Percentiles rank a stretch among this genome's conserved stretches.
phyloP scores from a whole-genome alignment of 805 yeast genomes.

The Candida railenensis region DNA sequence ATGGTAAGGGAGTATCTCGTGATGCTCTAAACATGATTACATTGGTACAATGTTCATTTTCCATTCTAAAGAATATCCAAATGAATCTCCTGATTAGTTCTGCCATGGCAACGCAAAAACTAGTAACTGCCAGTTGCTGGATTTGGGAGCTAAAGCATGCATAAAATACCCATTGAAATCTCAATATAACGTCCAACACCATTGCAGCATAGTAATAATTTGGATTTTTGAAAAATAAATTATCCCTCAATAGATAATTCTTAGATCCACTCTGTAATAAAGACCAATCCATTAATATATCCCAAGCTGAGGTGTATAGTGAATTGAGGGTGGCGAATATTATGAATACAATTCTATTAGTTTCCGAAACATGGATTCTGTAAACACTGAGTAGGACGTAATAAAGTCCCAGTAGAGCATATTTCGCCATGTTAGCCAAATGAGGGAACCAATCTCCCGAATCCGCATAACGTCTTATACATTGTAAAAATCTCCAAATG shows the following conservation, averaged over 20 bases:
- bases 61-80: conserved; percentile 92
- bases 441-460: conserved; percentile 97
- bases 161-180: conserved; percentile 93
- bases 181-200: conserved; percentile 64
- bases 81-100: conserved; percentile 81
- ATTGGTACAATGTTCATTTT: conserved; percentile 93
- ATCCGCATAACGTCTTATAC: conserved; percentile 86
- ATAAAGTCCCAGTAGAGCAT: conserved; percentile 62
- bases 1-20: conserved; percentile 84
- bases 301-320: conserved; percentile 74
- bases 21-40: conserved; percentile 84
- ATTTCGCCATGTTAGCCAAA: conserved; percentile 83
- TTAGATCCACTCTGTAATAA: conserved; percentile 64
- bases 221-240: conserved; percentile 60
- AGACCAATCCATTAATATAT: conserved; percentile 95
- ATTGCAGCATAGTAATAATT: conserved; percentile 65
- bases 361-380: conserved; percentile 52
- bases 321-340: conserved; percentile 75
- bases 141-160: conserved; percentile 72
- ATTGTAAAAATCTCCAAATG: conserved; percentile 87
- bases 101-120: conserved; percentile 79
- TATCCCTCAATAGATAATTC: conserved; percentile 64
- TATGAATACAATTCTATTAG: conserved; percentile 60
- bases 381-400: conserved; percentile 74
- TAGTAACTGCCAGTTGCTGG: conserved; percentile 84